These are phyloP conservation scores for Boletus insuetus DNA, from an alignment of 768 basidiomycete species.

Conservation along the genomic window DNA sequence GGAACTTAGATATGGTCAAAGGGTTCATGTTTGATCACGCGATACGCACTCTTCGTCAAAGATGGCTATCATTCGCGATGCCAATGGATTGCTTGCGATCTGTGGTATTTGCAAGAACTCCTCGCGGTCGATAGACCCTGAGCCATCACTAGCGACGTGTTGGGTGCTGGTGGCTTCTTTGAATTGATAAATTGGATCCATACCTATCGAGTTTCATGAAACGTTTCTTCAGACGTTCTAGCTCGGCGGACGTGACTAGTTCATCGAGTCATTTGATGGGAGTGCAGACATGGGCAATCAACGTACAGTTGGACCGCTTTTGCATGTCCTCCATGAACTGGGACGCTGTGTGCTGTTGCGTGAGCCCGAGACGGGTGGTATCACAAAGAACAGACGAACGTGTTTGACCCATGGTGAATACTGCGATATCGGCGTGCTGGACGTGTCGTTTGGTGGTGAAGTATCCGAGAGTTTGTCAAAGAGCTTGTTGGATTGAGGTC, in stretches of 20 bases:
- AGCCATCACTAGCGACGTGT: conserved; percentile 68
- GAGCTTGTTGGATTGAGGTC: background rate
- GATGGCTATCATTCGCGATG: conserved; percentile 97
- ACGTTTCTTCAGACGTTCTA: conserved; percentile 95
- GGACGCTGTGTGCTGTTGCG: conserved; percentile 51
- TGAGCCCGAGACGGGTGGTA: conserved; percentile 1
- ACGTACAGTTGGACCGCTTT: conserved; percentile 94
- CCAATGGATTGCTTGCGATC: conserved; percentile 96
- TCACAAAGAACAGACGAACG: conserved; percentile 45
- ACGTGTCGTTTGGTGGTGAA: background rate
- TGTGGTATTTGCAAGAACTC: conserved; percentile 99
- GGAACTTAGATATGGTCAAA: background rate
- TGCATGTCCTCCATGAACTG: conserved; percentile 99
- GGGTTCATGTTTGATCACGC: conserved; percentile 1
- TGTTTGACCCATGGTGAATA: conserved; percentile 73
- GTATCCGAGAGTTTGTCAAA: background rate
- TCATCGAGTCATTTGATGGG: conserved; percentile 9
- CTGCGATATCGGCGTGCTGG: background rate
- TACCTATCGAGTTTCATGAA: conserved; percentile 99
- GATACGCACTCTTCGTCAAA: conserved; percentile 95
- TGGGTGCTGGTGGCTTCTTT: background rate
- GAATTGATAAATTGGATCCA: conserved; percentile 9
- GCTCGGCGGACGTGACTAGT: conserved; percentile 89
- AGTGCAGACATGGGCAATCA: background rate
- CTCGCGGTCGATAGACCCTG: conserved; percentile 96